These are phyloP conservation scores for Stagonosporopsis chrysanthemi DNA, from an alignment of 2,329 filamentous ascomycete species.

Conservation along the genomic window DNA sequence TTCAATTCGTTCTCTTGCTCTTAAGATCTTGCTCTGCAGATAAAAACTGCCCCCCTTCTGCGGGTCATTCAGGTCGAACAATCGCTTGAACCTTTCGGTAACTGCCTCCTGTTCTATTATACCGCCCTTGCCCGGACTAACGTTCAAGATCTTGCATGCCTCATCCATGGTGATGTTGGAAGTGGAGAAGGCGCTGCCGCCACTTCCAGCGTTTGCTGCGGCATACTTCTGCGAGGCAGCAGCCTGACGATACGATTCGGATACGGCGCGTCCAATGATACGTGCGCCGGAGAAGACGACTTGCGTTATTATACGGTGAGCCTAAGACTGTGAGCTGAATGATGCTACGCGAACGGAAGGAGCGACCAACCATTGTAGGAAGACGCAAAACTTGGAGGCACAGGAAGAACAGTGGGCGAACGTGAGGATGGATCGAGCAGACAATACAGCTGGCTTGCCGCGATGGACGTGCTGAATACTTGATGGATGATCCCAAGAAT, in stretches of 20 bases:
- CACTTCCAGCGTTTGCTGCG: constrained; percentile 68
- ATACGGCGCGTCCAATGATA: constrained; percentile 90
- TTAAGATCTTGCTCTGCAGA: constrained; percentile 93
- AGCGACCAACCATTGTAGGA: constrained; percentile 38
- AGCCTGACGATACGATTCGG: constrained; percentile 95
- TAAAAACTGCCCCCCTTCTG: constrained; percentile 98
- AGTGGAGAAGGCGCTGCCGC: constrained; percentile 60
- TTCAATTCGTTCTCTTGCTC: constrained; percentile 91
- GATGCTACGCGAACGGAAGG: not conserved
- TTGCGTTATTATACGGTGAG: constrained; percentile 92
- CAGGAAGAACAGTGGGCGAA: not conserved
- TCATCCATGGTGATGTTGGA: constrained; percentile 91
- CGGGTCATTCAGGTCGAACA: constrained; percentile 95
- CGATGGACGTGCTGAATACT: constrained; percentile 26
- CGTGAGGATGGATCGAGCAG: not conserved
- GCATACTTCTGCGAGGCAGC: constrained; percentile 85
- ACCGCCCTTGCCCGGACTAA: constrained; percentile 83
- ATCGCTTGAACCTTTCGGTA: constrained; percentile 86
- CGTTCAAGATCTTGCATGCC: constrained; percentile 96
- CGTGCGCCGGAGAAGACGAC: constrained; percentile 89
- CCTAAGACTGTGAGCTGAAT: constrained; percentile 61
- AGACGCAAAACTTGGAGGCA: not conserved
- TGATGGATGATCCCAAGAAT: constrained; percentile 25
- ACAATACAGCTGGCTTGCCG: constrained; percentile 13
- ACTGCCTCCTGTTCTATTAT: constrained; percentile 80